phyloP scores from a whole-genome alignment of 202 grass and related monocot genomes.

The Digitaria exilis region DNA sequence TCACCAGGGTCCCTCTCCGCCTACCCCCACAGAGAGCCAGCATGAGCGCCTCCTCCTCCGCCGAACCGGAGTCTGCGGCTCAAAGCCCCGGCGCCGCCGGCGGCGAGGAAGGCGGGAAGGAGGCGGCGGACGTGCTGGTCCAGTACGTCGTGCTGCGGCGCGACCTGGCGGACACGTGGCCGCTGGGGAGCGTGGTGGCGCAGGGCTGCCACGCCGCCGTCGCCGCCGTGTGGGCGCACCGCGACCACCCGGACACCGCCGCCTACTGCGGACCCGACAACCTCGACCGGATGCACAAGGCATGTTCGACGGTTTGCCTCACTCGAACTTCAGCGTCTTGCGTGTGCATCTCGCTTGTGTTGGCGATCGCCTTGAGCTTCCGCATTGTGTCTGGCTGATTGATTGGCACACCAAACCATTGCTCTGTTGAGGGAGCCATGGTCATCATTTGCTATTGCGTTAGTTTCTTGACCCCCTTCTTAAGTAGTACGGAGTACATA shows the following conservation, averaged over 20 bases:
- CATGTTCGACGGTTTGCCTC: slow-evolving; percentile 72
- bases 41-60: slow-evolving; percentile 31
- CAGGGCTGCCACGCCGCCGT: slow-evolving; percentile 91
- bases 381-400: neutral
- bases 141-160: slow-evolving; percentile 93
- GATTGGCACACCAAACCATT: neutral
- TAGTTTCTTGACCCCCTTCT: neutral
- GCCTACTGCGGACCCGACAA: slow-evolving; percentile 61
- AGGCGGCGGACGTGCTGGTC: slow-evolving; percentile 57
- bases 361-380: neutral
- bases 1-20: slow-evolving; percentile 26
- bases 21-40: slow-evolving; percentile 4
- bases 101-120: slow-evolving; percentile 5
- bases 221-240: slow-evolving; percentile 62
- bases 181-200: slow-evolving; percentile 81
- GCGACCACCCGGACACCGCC: slow-evolving; percentile 66
- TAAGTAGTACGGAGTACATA: neutral
- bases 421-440: neutral
- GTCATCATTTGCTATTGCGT: neutral
- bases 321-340: neutral
- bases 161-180: slow-evolving; percentile 84
- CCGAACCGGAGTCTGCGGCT: slow-evolving; percentile 1
- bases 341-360: neutral
- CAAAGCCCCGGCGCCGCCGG: neutral
- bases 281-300: slow-evolving; percentile 92